These are phyloP conservation scores for Heritiera littoralis DNA, from an alignment of 345 rosid species.

Conservation along the genomic window DNA sequence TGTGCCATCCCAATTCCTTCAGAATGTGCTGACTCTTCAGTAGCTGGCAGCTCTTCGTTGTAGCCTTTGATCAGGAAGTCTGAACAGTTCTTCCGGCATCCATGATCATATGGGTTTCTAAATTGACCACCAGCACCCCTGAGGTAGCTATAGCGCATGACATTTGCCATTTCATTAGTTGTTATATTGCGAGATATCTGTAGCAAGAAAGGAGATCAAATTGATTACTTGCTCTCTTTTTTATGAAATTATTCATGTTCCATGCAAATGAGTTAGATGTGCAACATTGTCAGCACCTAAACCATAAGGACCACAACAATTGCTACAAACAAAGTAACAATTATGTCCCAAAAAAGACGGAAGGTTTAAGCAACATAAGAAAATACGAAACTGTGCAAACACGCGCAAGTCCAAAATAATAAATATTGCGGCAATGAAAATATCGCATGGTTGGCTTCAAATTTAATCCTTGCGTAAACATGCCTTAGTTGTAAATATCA, in stretches of 20 bases:
- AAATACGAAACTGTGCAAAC: background rate
- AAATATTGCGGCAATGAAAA: background rate
- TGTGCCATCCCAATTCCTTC: slow-evolving; percentile 89
- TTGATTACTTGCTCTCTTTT: background rate
- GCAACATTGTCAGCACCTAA: background rate
- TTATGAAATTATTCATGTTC: slow-evolving; percentile 1
- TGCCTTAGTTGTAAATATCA: slow-evolving; percentile 4
- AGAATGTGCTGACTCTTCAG: slow-evolving; percentile 45
- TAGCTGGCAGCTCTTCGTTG: slow-evolving; percentile 67
- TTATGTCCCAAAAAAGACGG: background rate
- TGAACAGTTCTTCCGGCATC: slow-evolving; percentile 75
- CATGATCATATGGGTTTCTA: slow-evolving; percentile 92
- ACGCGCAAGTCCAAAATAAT: background rate
- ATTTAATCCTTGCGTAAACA: background rate
- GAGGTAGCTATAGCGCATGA: slow-evolving; percentile 86
- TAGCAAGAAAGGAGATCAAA: background rate
- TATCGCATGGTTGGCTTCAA: background rate
- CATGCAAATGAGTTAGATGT: background rate
- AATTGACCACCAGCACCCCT: slow-evolving; percentile 86
- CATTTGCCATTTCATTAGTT: slow-evolving; percentile 95
- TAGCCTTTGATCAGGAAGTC: slow-evolving; percentile 88
- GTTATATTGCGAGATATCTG: slow-evolving; percentile 94
- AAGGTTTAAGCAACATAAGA: background rate
- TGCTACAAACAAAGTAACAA: background rate
- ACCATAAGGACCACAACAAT: background rate